These are phyloP conservation scores for Cryphonectria carpinicola DNA, from an alignment of 2,329 filamentous ascomycete genomes.

Conservation along the genomic window DNA sequence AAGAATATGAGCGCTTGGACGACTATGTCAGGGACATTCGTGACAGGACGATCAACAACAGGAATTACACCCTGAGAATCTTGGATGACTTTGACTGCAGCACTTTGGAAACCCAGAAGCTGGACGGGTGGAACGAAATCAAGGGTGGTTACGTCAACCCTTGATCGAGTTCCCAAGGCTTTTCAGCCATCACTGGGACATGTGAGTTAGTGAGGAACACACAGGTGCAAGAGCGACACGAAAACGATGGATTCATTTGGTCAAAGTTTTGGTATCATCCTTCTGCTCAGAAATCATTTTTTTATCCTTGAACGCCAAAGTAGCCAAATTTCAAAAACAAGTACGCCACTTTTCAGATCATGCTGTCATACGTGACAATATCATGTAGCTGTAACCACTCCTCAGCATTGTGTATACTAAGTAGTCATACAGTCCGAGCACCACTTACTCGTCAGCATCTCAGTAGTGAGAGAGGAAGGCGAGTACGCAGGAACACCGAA, in stretches of 20 bases:
- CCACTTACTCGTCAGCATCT: neutral
- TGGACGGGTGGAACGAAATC: conserved; percentile 37
- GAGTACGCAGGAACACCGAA: neutral
- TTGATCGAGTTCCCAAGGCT: conserved; percentile 31
- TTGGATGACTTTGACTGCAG: conserved; percentile 44
- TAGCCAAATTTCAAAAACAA: neutral
- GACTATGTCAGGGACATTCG: conserved; percentile 33
- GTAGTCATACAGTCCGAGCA: neutral
- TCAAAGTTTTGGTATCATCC: conserved; percentile 10
- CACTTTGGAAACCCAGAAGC: conserved; percentile 32
- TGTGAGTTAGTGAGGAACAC: neutral
- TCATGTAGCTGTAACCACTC: neutral
- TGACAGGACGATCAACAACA: conserved; percentile 23
- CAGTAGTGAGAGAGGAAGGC: neutral
- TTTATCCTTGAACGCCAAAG: conserved; percentile 16
- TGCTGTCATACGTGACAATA: neutral
- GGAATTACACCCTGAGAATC: conserved; percentile 45
- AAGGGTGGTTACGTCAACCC: conserved; percentile 46
- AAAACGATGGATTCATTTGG: conserved; percentile 4
- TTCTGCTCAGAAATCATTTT: neutral
- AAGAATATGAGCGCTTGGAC: conserved; percentile 41
- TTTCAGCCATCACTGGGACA: neutral
- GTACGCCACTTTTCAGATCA: neutral
- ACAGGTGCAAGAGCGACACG: neutral
- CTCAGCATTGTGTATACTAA: neutral